A percentile compares a stretch with the other conserved stretches of the same genome.
phyloP scores from a whole-genome alignment of 331 rosid genomes.

The Stylosanthes scabra region DNA sequence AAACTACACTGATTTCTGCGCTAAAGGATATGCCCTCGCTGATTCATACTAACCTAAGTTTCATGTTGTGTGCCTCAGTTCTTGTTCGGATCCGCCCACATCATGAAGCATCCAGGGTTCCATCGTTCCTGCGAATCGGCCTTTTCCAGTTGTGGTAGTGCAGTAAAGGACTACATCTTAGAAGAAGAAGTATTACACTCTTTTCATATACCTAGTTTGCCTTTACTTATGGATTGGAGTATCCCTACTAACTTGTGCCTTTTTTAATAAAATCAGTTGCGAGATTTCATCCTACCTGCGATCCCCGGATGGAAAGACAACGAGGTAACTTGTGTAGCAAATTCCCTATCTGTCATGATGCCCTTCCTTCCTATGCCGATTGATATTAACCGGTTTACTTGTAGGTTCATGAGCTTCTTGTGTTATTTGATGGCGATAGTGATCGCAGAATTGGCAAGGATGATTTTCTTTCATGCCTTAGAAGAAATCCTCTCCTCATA shows the following conservation, averaged over 20 bases:
- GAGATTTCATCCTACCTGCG: constrained; percentile 54
- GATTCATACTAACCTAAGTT: background rate
- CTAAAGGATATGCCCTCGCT: constrained; percentile 1
- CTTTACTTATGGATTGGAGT: constrained; percentile 1
- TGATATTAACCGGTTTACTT: constrained; percentile 32
- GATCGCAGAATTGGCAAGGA: constrained; percentile 74
- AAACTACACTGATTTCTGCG: constrained; percentile 10
- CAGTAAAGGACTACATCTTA: constrained; percentile 49
- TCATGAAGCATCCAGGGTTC: constrained; percentile 71
- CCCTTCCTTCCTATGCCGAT: background rate
- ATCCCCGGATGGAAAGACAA: constrained; percentile 58
- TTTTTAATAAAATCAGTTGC: constrained; percentile 57
- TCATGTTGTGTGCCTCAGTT: constrained; percentile 60
- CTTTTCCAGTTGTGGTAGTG: constrained; percentile 58
- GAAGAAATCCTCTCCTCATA: constrained; percentile 76
- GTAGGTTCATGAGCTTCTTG: constrained; percentile 67
- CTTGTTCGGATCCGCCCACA: constrained; percentile 70
- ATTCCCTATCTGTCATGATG: background rate
- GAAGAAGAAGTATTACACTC: constrained; percentile 64
- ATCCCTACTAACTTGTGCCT: constrained; percentile 34
- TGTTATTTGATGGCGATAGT: constrained; percentile 57
- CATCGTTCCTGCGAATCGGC: constrained; percentile 73
- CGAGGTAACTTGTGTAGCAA: constrained; percentile 57
- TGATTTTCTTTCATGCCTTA: constrained; percentile 65
- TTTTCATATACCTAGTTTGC: constrained; percentile 23